phyloP scores from a whole-genome alignment of 2,329 filamentous ascomycete genomes.

The Ophiostoma tasmaniense region DNA sequence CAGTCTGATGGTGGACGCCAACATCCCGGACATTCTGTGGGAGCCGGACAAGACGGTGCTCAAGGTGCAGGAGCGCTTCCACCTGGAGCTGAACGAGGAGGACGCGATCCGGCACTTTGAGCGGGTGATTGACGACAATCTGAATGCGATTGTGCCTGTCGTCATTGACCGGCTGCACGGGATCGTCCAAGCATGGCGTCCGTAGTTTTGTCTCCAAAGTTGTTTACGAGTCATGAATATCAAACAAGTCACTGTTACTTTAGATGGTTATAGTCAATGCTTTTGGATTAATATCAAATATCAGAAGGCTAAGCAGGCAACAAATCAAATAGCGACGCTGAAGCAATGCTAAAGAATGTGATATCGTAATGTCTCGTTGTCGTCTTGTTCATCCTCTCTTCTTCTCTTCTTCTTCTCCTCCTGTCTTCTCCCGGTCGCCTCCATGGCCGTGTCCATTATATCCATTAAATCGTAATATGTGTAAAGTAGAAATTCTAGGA shows the following conservation, averaged over 20 bases:
- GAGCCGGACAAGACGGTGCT: slow-evolving; percentile 89
- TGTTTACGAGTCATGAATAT: neutral
- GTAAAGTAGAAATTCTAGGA: neutral
- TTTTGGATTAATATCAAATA: neutral
- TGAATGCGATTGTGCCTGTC: slow-evolving; percentile 82
- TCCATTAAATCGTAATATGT: slow-evolving; percentile 14
- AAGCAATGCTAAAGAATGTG: neutral
- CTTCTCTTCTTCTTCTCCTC: neutral
- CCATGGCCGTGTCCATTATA: slow-evolving; percentile 4
- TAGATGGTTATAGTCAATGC: neutral
- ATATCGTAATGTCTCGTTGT: neutral
- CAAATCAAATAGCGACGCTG: neutral
- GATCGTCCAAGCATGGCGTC: slow-evolving; percentile 82
- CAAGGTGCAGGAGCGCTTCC: slow-evolving; percentile 92
- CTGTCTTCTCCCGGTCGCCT: neutral
- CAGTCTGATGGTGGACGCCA: slow-evolving; percentile 93
- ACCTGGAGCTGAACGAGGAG: slow-evolving; percentile 83
- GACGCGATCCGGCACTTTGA: slow-evolving; percentile 86
- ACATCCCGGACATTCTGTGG: slow-evolving; percentile 88
- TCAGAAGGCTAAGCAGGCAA: neutral
- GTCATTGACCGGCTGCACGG: slow-evolving; percentile 94
- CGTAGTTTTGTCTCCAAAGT: slow-evolving; percentile 32
- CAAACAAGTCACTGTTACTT: neutral
- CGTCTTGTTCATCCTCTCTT: neutral
- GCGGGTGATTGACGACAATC: slow-evolving; percentile 79